Base-by-base conservation (phyloP, 805 yeast species). In the Saturnispora mendoncae region DNA sequence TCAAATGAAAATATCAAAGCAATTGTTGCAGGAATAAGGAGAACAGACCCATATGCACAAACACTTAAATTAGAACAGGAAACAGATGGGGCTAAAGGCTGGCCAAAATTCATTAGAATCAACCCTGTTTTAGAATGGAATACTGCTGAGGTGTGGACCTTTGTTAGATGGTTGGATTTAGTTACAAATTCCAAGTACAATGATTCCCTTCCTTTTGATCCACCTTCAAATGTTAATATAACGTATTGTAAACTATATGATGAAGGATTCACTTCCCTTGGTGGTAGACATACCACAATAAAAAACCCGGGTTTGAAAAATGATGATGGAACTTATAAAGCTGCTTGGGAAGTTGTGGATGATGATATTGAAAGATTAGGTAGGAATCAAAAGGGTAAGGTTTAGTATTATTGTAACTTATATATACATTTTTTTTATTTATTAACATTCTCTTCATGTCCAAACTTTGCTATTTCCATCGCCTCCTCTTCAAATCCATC, bases 71-170 rank as follows among this genome's bases (percentile, higher is more conserved):
- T 72, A 34, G 71, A 84, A 39, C 94, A 86, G 54, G 60, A 54
- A 30, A 92, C 98, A 0, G 97, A 92, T 56, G 42, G 26, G 13
- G 96, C 90, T 54, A 80, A 78, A 44, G 78, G 86, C 44, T 92
- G 97, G 97, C 98, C 98, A 4, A 64, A 68, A 21, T 90, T 92
- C 55, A 61, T 80, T 47, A 63, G 98, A 38, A 66, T 88, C 4
- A 94, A 88, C 53, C 97, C 98, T 0, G 77, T 92, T 6, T 67
- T 92, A 33, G 84, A 84, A 42, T 92, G 97, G 97, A 74, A 73
- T 31, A 82, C 84, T 50, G 71, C 72, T 17, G 84, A 87, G 43
- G 69, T 92, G 2, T 92, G 98, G 98, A 75, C 76, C 49, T 88
- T 90, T 33, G 42, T 47, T 15, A 44, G 46, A 38, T 47, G 50